Base-by-base conservation (phyloP, 305 asterid genomes). In the Fraxinus greggii region DNA sequence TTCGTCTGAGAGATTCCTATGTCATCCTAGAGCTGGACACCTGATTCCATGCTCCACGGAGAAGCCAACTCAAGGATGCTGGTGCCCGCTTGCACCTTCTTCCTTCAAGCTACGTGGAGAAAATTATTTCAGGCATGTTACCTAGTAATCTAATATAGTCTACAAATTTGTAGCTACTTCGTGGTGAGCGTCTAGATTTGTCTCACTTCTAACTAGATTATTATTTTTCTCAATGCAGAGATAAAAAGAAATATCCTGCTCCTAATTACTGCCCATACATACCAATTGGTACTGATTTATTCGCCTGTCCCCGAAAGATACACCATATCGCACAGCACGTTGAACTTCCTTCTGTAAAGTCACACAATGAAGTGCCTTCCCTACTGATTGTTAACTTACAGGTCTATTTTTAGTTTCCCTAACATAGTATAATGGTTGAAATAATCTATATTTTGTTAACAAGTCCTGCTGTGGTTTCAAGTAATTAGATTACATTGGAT, bases 81-180 rank as follows among this genome's bases (percentile, higher is more conserved):
- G 99, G 98, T 82, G 87, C 78, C 90, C 86, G 1, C 88, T 93
- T 54, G 72, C 93, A 45, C 91, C 98, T 81, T 96, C 97, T 63
- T 85, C 89, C 40, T 96, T 96, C 85, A 93, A 87, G 90, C 93
- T 96, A 26, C 90, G 98, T 0, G 98, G 99, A 8, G 92, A 89
- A 83, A 89, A 87, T 78, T 96, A 86, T 82, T 92, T 93, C 93
- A 93, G 97, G 98, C 88, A 86, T 79, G 91, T 24, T 81, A 82
- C 61, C 32, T 67, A 63, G 70, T 67, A 38, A 42, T 32, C 56
- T 65, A 31, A 6, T 74, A 51, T 45, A 48, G 28, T 67, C 35
- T 75, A 54, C 56, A 82, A 12, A 23, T 74, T 17, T 78, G 23
- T 15, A 0, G 9, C 21, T 82, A 7, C n/a, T 48, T 40, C 26